Conservation (phyloP, 2,329 filamentous ascomycete genomes). For the Karstenula rhodostoma region DNA sequence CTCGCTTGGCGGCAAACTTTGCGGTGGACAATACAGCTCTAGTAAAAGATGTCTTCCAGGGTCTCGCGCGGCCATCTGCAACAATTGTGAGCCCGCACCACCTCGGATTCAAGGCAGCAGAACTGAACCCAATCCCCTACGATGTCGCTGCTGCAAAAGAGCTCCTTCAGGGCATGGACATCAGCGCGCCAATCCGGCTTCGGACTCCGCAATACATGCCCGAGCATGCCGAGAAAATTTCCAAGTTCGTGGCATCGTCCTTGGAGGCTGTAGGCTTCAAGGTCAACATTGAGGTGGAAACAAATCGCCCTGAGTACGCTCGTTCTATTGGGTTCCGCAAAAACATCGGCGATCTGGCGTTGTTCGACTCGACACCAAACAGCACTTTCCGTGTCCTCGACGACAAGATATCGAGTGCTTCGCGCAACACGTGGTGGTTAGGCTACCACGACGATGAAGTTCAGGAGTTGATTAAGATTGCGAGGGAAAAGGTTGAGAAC, state of each 20-base stretch:
- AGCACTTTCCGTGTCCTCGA: slow-evolving; percentile 15
- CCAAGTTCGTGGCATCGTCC: background rate
- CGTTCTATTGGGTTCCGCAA: slow-evolving; percentile 8
- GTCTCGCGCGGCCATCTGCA: too few relatives aligned
- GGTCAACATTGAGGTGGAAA: slow-evolving; percentile 8
- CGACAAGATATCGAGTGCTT: slow-evolving; percentile 15
- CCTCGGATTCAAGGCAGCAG: too few relatives aligned
- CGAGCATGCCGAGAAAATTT: slow-evolving; percentile 11
- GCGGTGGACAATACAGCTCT: too few relatives aligned
- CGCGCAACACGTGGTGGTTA: slow-evolving; percentile 12
- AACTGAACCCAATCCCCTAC: too few relatives aligned
- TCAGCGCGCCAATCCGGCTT: too few relatives aligned
- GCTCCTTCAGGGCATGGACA: too few relatives aligned
- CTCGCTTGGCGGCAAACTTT: too few relatives aligned
- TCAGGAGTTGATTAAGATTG: background rate
- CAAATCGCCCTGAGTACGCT: slow-evolving; percentile 10
- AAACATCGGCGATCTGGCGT: slow-evolving; percentile 7
- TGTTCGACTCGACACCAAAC: slow-evolving; percentile 15
- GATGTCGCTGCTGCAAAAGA: too few relatives aligned
- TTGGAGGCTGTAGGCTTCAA: slow-evolving; percentile 10
- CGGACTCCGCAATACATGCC: slow-evolving; percentile 10
- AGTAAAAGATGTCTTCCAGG: too few relatives aligned
- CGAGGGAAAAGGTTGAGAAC: background rate
- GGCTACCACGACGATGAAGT: slow-evolving; percentile 7
- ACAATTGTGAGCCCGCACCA: too few relatives aligned